These are phyloP conservation scores for Nitzschia sp. DNA, from an alignment of 108 stramenopile species.

Conservation along the genomic window DNA sequence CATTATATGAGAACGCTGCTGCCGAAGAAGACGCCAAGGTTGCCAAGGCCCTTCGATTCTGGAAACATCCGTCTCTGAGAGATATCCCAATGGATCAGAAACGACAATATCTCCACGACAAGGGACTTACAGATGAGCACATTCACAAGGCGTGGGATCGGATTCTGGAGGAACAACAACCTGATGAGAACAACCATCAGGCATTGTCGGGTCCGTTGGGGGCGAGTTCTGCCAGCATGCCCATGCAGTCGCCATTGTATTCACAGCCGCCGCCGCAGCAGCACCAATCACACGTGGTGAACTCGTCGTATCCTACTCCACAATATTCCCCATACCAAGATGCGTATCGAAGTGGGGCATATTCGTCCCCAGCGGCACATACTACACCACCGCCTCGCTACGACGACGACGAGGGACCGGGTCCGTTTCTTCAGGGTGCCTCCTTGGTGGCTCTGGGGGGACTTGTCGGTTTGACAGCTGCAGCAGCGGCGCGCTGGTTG, in stretches of 20 bases:
- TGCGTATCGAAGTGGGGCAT: not conserved
- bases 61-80: conserved; percentile 42
- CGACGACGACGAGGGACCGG: conserved; percentile 21
- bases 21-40: conserved; percentile 27
- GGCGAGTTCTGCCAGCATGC: not conserved
- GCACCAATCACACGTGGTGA: not conserved
- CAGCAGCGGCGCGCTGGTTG: conserved; percentile 81
- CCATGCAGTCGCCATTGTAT: not conserved
- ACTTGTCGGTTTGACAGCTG: conserved; percentile 49
- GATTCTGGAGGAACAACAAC: conserved; percentile 8
- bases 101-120: conserved; percentile 26
- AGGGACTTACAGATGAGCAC: conserved; percentile 33
- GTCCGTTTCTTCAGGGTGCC: conserved; percentile 23
- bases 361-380: not conserved
- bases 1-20: not conserved
- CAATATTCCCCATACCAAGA: not conserved
- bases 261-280: not conserved
- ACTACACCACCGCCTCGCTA: not conserved
- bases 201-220: not conserved
- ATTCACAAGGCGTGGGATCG: conserved; percentile 43
- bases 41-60: conserved; percentile 36
- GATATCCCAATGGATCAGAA: conserved; percentile 32
- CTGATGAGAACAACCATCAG: not conserved
- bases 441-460: conserved; percentile 44
- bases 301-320: not conserved